A percentile compares a stretch with the other conserved stretches of the same genome.
Conservation (phyloP, 2,329 filamentous ascomycete species). For the Curvularia eragrostidis region DNA sequence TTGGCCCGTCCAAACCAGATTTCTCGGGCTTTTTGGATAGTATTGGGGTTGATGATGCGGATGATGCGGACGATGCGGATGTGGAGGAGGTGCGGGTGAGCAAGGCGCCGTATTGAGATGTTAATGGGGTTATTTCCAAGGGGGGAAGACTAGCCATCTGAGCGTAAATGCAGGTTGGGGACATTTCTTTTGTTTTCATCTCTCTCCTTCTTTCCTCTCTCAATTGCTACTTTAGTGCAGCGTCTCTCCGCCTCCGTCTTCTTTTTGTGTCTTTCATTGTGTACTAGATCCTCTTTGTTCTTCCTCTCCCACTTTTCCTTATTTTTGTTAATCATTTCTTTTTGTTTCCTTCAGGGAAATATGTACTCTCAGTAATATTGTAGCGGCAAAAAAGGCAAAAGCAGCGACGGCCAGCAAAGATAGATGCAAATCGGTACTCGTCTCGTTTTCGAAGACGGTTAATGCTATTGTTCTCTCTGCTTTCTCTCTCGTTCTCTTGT, state of each 20-base stretch:
- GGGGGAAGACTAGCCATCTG: background rate
- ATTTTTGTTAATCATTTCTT: background rate
- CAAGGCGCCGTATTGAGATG: slow-evolving; percentile 38
- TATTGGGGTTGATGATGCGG: slow-evolving; percentile 39
- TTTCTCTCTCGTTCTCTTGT: background rate
- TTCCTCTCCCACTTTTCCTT: background rate
- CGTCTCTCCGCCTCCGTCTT: background rate
- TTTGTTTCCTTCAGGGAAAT: background rate
- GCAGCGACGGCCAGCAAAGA: background rate
- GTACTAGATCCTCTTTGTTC: background rate
- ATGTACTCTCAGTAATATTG: background rate
- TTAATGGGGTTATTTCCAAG: background rate
- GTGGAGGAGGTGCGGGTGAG: slow-evolving; percentile 21
- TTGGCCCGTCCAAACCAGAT: slow-evolving; percentile 30
- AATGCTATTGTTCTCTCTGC: background rate
- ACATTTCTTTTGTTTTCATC: background rate
- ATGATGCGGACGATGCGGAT: slow-evolving; percentile 9
- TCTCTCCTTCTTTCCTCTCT: background rate
- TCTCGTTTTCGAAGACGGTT: background rate
- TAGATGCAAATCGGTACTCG: background rate
- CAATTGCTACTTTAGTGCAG: background rate
- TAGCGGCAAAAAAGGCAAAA: background rate
- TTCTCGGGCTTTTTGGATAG: slow-evolving; percentile 45
- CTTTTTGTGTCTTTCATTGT: background rate
- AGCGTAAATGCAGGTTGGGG: background rate